Evolutionary conservation across 352 stramenopile genomes (phyloP).

Genomic region (Globisporangium lucens): DNA sequence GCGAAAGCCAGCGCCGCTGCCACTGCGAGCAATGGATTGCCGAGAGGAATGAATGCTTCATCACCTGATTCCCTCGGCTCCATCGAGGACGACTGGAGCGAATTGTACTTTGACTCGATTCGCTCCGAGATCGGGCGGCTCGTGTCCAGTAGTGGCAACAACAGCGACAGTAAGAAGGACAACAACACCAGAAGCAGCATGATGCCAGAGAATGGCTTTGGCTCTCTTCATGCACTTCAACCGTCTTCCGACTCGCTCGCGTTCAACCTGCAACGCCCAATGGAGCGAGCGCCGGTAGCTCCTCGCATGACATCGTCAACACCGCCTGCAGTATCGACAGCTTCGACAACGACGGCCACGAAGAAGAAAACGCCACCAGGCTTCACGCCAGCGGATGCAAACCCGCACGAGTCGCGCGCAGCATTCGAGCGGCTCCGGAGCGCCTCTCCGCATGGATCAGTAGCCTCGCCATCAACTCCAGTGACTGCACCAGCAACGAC

Average conservation of each 20-base stretch:
- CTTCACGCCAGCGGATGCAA: constrained; percentile 58
- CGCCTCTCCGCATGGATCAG: neutral
- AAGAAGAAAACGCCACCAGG: constrained; percentile 43
- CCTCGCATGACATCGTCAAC: neutral
- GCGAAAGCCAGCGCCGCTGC: neutral
- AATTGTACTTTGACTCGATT: constrained; percentile 26
- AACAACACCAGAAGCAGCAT: neutral
- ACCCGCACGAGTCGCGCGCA: constrained; percentile 40
- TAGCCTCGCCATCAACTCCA: neutral
- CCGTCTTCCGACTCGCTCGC: neutral
- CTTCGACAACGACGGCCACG: neutral
- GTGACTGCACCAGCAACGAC: neutral
- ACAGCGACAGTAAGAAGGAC: neutral
- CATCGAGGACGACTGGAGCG: constrained; percentile 17
- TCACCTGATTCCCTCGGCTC: neutral
- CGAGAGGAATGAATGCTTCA: neutral
- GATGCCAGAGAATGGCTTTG: neutral
- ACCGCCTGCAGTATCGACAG: neutral
- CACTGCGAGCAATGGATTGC: neutral
- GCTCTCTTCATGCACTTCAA: neutral
- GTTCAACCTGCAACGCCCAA: neutral
- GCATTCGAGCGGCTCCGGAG: constrained; percentile 44
- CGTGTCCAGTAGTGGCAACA: neutral
- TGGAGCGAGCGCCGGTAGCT: neutral
- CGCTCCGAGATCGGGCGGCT: constrained; percentile 21